Evolutionary conservation across 306 rosid species (phyloP).

Genomic region (Fragaria nilgerrensis): DNA sequence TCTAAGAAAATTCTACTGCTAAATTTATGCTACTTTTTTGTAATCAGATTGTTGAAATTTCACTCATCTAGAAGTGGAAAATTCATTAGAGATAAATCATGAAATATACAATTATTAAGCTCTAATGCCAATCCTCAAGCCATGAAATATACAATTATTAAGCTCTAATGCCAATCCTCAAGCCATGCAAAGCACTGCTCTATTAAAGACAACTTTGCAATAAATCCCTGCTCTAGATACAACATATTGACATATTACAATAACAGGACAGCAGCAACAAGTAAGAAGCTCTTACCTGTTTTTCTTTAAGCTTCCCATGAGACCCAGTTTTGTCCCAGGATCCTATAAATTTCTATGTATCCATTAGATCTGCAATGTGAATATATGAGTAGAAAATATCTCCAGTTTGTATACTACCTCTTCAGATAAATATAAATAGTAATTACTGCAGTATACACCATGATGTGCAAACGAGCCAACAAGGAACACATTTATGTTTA

Average conservation of each 20-base stretch:
- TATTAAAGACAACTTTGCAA: too few relatives aligned
- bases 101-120: too few relatives aligned
- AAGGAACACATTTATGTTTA: background rate
- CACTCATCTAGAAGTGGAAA: too few relatives aligned
- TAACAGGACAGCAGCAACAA: slow-evolving; percentile 21
- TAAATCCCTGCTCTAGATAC: background rate
- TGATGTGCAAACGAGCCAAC: background rate
- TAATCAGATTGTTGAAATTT: too few relatives aligned
- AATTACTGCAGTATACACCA: background rate
- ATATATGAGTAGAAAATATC: background rate
- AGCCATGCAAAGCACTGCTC: too few relatives aligned
- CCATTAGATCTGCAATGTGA: background rate
- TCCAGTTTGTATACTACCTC: background rate
- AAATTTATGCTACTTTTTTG: too few relatives aligned
- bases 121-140: too few relatives aligned
- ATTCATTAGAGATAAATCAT: too few relatives aligned
- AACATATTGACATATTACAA: slow-evolving; percentile 11
- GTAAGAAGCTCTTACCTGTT: slow-evolving; percentile 57
- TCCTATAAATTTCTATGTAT: slow-evolving; percentile 45
- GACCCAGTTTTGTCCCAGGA: slow-evolving; percentile 63
- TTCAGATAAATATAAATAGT: background rate
- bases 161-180: too few relatives aligned
- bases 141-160: too few relatives aligned
- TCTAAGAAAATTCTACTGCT: too few relatives aligned
- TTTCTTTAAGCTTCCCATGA: slow-evolving; percentile 67